Base-by-base conservation (phyloP, 176 grass and related monocot genomes). In the Paspalum vaginatum region DNA sequence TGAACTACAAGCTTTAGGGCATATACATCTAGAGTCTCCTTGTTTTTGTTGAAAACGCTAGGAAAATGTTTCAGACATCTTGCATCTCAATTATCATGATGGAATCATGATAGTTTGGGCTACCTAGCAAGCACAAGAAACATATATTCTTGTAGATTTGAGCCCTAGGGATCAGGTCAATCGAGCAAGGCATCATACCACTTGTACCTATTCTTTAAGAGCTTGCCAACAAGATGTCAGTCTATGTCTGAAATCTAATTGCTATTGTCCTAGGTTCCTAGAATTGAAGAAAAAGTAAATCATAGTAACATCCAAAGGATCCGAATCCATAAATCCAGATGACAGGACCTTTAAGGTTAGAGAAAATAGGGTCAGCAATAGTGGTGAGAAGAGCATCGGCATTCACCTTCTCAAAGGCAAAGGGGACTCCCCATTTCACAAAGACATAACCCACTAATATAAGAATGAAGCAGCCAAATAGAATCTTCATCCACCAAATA, bases 341-440 rank as follows among this genome's bases (percentile, higher is more conserved):
- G 44, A 68, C 13, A 62, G 60, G 14, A 74, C 10, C 7, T 63
- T 70, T 59, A 48, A 77, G 25, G 15, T 42, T 25, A 66, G 38
- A 10, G n/a, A 64, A 38, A 52, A 42, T 2, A 47, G 0, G 15
- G 46, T 1, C 5, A 72, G 13, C 53, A 43, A 11, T 4, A 79
- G 7, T 59, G 15, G 16, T n/a, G 26, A 63, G 37, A 17, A 46
- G 42, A 65, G 39, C 65, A 48, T 9, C 9, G 18, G 24, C 0
- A 1, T 44, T 77, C 26, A 98, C 96, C 93, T 95, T 99, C 79
- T 99, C 79, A 76, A 99, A 99, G 44, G 87, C 81, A 87, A 99
- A 90, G 66, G 88, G 90, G 20, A 95, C 45, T 78, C 96, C 96
- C 91, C 89, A 99, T 87, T 95, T 91, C 26, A 93, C 57, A 13